A percentile compares a stretch with the other conserved stretches of the same genome.
These are phyloP conservation scores for Fusarium nurragi DNA, from an alignment of 2,329 filamentous ascomycete species.

Conservation along the genomic window DNA sequence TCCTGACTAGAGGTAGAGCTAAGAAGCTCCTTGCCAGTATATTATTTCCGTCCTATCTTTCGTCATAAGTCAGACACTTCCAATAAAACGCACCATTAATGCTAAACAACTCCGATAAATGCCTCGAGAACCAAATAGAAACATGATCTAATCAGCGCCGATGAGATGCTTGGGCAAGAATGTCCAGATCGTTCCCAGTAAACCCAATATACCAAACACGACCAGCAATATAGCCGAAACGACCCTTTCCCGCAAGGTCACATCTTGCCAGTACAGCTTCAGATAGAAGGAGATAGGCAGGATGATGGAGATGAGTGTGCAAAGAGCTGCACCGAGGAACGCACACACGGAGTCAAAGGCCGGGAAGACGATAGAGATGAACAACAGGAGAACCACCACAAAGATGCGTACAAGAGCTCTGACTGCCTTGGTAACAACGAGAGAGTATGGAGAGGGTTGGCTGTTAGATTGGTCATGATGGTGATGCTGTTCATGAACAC, in stretches of 20 bases:
- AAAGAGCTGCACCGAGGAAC: slow-evolving; percentile 87
- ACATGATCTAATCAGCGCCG: slow-evolving; percentile 56
- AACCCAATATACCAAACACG: slow-evolving; percentile 74
- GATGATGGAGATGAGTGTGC: slow-evolving; percentile 94
- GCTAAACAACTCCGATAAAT: slow-evolving; percentile 21
- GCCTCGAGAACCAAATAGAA: not conserved
- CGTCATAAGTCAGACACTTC: not conserved
- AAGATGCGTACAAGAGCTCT: slow-evolving; percentile 71
- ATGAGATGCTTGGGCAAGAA: slow-evolving; percentile 83
- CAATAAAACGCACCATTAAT: not conserved
- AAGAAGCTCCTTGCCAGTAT: not conserved
- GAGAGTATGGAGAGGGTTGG: slow-evolving; percentile 48
- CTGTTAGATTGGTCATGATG: slow-evolving; percentile 46
- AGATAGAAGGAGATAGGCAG: slow-evolving; percentile 89
- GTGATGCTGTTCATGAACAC: slow-evolving; percentile 66
- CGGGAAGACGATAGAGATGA: slow-evolving; percentile 75
- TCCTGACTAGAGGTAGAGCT: not conserved
- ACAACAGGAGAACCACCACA: slow-evolving; percentile 76
- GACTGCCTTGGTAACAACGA: slow-evolving; percentile 56
- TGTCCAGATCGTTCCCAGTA: slow-evolving; percentile 85
- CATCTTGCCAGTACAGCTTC: slow-evolving; percentile 83
- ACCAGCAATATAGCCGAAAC: slow-evolving; percentile 75
- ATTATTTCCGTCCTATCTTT: slow-evolving; percentile 17
- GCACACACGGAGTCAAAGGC: slow-evolving; percentile 91
- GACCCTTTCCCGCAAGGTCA: slow-evolving; percentile 69